Evolutionary conservation across 208 protist species (phyloP), one percentile per base, ranked within the genome.

Genomic region (Naegleria gruberi): DNA sequence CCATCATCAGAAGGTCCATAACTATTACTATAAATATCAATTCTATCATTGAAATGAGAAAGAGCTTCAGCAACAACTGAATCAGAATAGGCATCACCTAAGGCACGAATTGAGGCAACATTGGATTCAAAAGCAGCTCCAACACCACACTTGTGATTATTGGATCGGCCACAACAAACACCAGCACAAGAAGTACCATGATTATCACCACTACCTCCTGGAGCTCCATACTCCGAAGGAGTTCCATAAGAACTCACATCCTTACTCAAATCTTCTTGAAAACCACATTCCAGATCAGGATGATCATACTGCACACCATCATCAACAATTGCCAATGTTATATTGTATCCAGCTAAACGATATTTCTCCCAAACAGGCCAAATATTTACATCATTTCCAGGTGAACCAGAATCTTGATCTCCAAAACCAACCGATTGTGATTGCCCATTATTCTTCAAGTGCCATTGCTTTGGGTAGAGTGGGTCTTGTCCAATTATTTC

Each of bases 1-100:
- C 90, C 92, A 55, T 93, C 92, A 77, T 94, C 92, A 15, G 19
- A 37, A 47, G 92, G 92, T 26, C 92, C 92, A 91, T 91, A 94
- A 87, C 88, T 91, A 34, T 82, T 87, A 12, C 87, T 90, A 74
- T 91, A 93, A 43, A 94, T 90, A 74, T 87, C n/a, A 26, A 87
- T 90, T 8, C 89, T 5, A 41, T 91, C 10, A 41, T 43, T 42
- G 42, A 45, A 84, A 8, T 90, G 87, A 0, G 37, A 43, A 0
- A 93, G 4, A 51, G 88, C 92, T 82, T 23, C 6, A 1, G 92
- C 89, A 89, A 91, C 17, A 10, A 74, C 26, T 17, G 40, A 4
- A 46, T 89, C 90, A 45, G 91, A 92, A 84, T 89, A 93, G 0
- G 91, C 73, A 51, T 87, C n/a, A 26, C 55, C 89, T 10, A 89